Evolutionary conservation across 495 filamentous ascomycete species (phyloP), one percentile per base, ranked within the genome.

Genomic region (Podospora australis): DNA sequence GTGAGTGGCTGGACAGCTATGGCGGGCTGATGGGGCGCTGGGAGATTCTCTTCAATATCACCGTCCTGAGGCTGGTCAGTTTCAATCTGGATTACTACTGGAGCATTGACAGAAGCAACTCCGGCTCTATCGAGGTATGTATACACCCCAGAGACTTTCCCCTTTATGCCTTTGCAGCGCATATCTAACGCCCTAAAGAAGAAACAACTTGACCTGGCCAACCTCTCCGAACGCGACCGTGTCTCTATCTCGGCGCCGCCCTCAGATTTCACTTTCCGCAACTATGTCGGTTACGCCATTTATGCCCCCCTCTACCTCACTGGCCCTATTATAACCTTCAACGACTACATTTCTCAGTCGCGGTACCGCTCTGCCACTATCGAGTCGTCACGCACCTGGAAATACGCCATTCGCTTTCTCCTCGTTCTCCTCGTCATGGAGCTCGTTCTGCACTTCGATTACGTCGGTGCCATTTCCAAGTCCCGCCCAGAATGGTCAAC

Each of bases 51-150:
- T 99, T 99, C 77, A 99, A 97, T 56, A 79, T 99, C 50, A 96
- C 92, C n/a, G 78, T 96, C 5, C 70, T 99, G 32, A 81, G 92
- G 19, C 70, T 96, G 34, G 88, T 99, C 50, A 95, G 89, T 65
- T 99, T 95, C 78, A 96, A 97, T 64, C 69, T 99, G 57, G 92
- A 99, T 62, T 89, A 95, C 67, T 87, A 91, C 67, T 99, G 94
- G 92, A 90, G 88, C 53, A 66, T 87, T 0, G 78, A 87, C 56
- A 75, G 76, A 44, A 69, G 78, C 22, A 72, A 70, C 25, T 71
- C 75, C 32, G 90, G 81, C 55, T 78, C 85, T 17, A 65, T 96
- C 39, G 91, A 98, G 87, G 92, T 98, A 77, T 65, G 82, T 60
- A n/a, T n/a, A n/a, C n/a, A n/a, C n/a, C 23, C 4, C 29, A 5